Evolutionary conservation across 2,329 filamentous ascomycete species (phyloP), one percentile per base, ranked within the genome.

Genomic region (Helotiales sp.): DNA sequence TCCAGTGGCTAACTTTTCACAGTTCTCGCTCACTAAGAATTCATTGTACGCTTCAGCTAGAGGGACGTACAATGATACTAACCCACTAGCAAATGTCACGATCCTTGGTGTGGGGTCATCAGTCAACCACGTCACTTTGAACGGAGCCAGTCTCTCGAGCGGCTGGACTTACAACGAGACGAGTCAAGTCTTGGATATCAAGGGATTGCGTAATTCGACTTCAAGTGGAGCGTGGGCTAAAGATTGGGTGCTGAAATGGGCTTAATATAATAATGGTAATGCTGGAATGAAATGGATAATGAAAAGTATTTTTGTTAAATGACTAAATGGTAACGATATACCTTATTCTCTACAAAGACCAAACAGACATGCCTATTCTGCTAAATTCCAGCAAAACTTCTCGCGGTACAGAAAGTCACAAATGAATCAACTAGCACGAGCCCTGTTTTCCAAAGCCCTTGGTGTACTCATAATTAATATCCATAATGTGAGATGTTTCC

Each of bases 81-180:
- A 89, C 71, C 77, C 83, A 0, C 79, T 92, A 15, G 85, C 83
- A 0, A 89, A 88, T 67, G 82, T 91, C 43, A 91, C 87, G 0
- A 76, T 93, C 52, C 70, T 91, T 68, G 90, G 90, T 24, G 80
- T 90, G 0, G 67, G 77, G 3, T 70, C 72, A n/a, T 71, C 76
- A 71, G 72, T 82, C 37, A 75, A 72, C 0, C 77, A 73, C n/a
- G 85, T 91, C 1, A 79, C 77, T 24, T 77, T 91, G 7, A 87
- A 89, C 72, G 85, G 83, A 0, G 70, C 77, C 34, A 65, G 69
- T 1, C 71, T 91, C 10, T 77, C 76, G 0, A 72, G 71, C 11
- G 79, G 80, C 13, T 85, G 87, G 77, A 74, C 74, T 0, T 88
- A 86, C 68, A 81, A 87, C 73, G 68, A 74, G 17, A 80, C 78